phyloP scores from a whole-genome alignment of 1,139 yeast species.

The Suhomyces taliae region DNA sequence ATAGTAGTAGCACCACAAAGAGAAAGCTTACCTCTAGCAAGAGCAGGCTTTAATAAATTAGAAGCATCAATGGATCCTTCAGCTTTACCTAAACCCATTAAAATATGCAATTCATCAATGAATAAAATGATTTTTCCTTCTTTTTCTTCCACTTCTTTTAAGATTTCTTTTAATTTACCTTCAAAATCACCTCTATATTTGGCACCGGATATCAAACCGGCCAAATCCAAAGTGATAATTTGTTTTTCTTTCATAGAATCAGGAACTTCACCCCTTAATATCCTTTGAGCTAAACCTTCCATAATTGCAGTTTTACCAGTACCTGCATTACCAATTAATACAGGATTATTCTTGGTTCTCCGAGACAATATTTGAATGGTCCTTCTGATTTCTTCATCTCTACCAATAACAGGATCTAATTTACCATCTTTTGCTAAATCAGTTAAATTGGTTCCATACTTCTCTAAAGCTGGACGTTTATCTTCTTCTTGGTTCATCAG shows the following conservation, averaged over 20 bases:
- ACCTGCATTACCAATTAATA: slow-evolving; percentile 92
- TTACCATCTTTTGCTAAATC: slow-evolving; percentile 86
- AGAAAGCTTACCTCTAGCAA: slow-evolving; percentile 90
- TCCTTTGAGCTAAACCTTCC: slow-evolving; percentile 95
- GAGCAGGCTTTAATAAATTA: slow-evolving; percentile 86
- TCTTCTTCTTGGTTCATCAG: slow-evolving; percentile 49
- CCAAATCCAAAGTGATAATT: slow-evolving; percentile 81
- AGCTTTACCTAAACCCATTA: slow-evolving; percentile 90
- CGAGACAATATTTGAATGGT: slow-evolving; percentile 90
- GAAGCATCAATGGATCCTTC: slow-evolving; percentile 98
- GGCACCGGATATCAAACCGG: slow-evolving; percentile 89
- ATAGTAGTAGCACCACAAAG: slow-evolving; percentile 96
- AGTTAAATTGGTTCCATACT: slow-evolving; percentile 86
- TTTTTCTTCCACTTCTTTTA: slow-evolving; percentile 84
- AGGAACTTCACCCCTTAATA: slow-evolving; percentile 89
- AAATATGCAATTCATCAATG: slow-evolving; percentile 88
- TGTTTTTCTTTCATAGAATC: slow-evolving; percentile 86
- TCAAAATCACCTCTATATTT: slow-evolving; percentile 96
- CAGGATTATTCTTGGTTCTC: slow-evolving; percentile 93
- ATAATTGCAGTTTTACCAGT: slow-evolving; percentile 96
- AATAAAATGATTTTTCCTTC: slow-evolving; percentile 78
- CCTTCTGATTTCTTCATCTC: slow-evolving; percentile 92
- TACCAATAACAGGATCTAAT: slow-evolving; percentile 93
- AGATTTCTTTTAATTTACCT: slow-evolving; percentile 77
- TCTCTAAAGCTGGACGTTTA: slow-evolving; percentile 76